phyloP scores from a whole-genome alignment of 83 land plant species.

The Larix sibirica region DNA sequence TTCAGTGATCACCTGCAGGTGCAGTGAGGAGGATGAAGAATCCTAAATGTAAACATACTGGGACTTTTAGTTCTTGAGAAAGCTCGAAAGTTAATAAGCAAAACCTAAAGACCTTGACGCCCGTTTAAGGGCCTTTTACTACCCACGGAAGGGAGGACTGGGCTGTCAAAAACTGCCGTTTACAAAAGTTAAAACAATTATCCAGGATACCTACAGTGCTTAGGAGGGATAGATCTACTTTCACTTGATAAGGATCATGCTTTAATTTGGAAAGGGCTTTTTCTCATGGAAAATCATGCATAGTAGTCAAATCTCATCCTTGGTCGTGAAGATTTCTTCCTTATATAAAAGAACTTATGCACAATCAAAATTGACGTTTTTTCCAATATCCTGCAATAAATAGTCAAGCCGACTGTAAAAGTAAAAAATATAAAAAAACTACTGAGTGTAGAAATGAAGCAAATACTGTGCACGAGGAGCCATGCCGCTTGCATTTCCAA shows the following conservation, averaged over 20 bases:
- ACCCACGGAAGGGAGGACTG: not conserved
- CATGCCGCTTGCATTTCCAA: conserved; percentile 98
- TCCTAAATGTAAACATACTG: too few species aligned
- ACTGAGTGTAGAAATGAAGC: conserved; percentile 1
- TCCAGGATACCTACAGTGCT: too few species aligned
- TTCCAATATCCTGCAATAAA: not conserved
- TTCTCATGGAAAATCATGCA: not conserved
- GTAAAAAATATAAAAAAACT: conserved; percentile 1
- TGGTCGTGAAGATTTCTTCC: not conserved
- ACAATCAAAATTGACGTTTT: not conserved
- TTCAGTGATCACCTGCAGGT: not conserved
- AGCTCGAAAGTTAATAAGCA: not conserved
- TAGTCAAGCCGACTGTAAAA: not conserved
- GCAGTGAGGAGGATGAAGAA: too few species aligned
- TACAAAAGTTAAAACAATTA: not conserved
- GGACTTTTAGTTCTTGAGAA: not conserved
- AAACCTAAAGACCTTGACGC: not conserved
- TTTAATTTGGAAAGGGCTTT: not conserved
- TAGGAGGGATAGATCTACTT: too few species aligned
- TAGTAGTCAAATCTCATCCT: not conserved
- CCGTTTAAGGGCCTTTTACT: not conserved
- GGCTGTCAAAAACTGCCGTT: not conserved
- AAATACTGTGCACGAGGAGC: conserved; percentile 95
- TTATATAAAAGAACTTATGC: not conserved
- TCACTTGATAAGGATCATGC: not conserved